A percentile compares a stretch with the other conserved stretches of the same genome.
Conservation (phyloP, 1,284 basidiomycete genomes). For the Cutaneotrichosporon mucoides region DNA sequence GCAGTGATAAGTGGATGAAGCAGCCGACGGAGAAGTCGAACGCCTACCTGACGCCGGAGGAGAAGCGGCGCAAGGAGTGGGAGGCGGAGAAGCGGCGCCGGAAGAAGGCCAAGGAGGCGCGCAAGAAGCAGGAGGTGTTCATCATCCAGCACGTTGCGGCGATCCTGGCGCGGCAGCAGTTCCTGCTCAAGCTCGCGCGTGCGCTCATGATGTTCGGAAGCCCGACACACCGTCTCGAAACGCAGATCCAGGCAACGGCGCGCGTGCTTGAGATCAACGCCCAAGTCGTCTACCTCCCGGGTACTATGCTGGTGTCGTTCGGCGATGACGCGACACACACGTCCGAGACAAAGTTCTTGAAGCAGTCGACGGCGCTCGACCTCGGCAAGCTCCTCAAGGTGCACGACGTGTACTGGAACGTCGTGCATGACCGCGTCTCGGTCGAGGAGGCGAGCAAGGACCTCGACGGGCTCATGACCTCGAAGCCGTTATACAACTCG, state of each 20-base stretch:
- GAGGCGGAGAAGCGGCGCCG: constrained; percentile 53
- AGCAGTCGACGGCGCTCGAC: constrained; percentile 69
- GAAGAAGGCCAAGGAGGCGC: constrained; percentile 56
- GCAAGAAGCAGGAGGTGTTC: constrained; percentile 72
- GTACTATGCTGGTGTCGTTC: constrained; percentile 74
- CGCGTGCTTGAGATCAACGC: constrained; percentile 78
- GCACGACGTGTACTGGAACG: constrained; percentile 76
- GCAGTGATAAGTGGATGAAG: constrained; percentile 36
- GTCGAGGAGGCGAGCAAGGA: constrained; percentile 72
- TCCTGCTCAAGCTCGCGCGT: constrained; percentile 80
- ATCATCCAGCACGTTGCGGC: constrained; percentile 87
- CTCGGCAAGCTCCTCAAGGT: constrained; percentile 72
- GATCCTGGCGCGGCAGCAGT: constrained; percentile 80
- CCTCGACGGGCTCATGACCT: constrained; percentile 70
- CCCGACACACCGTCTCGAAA: constrained; percentile 80
- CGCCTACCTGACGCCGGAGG: constrained; percentile 36
- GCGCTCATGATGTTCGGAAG: constrained; percentile 95
- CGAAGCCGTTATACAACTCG: constrained; percentile 59
- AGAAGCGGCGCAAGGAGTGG: constrained; percentile 53
- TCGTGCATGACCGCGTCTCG: constrained; percentile 79
- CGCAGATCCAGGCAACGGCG: constrained; percentile 81
- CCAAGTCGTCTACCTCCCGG: constrained; percentile 81
- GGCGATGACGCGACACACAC: constrained; percentile 80
- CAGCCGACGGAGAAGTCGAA: background rate
- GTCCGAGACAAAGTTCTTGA: constrained; percentile 77